Percentiles rank a stretch among this genome's conserved stretches.
These are phyloP conservation scores for Lasiodiplodia sp. DNA, from an alignment of 2,329 filamentous ascomycete species.

Conservation along the genomic window DNA sequence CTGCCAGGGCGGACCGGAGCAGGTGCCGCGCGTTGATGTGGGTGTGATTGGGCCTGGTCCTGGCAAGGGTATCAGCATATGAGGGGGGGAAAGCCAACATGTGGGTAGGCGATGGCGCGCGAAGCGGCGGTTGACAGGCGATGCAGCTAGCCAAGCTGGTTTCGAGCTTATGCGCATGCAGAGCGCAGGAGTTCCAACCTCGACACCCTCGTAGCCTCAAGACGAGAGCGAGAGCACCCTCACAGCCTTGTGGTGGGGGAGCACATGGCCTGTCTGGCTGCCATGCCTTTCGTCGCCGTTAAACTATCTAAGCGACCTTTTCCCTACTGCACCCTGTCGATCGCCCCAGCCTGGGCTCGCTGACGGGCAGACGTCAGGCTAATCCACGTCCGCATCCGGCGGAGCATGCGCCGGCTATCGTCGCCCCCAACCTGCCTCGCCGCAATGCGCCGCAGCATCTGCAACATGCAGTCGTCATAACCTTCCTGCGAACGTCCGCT, in stretches of 20 bases:
- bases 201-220: slow-evolving; percentile 2
- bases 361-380: slow-evolving; percentile 14
- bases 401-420: slow-evolving; percentile 20
- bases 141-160: slow-evolving; percentile 20
- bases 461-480: slow-evolving; percentile 10
- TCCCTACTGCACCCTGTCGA: slow-evolving; percentile 9
- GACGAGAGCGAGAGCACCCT: neutral
- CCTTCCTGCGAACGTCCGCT: slow-evolving; percentile 9
- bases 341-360: neutral
- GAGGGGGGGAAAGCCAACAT: neutral
- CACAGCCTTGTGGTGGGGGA: neutral
- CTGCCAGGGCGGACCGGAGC: slow-evolving; percentile 12
- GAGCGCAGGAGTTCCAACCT: neutral
- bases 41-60: neutral
- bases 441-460: slow-evolving; percentile 3
- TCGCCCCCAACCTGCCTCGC: slow-evolving; percentile 12
- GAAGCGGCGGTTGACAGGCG: neutral
- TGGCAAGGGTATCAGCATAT: neutral
- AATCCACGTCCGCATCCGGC: slow-evolving; percentile 13
- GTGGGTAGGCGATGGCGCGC: neutral
- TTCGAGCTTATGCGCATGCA: slow-evolving; percentile 26
- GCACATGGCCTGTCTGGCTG: slow-evolving; percentile 20
- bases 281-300: slow-evolving; percentile 11
- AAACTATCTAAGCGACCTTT: slow-evolving; percentile 19
- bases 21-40: neutral